Evolutionary conservation across 2,329 filamentous ascomycete genomes (phyloP), one percentile per base, ranked within the genome.

Genomic region (Cephalotrichum gorgonifer): DNA sequence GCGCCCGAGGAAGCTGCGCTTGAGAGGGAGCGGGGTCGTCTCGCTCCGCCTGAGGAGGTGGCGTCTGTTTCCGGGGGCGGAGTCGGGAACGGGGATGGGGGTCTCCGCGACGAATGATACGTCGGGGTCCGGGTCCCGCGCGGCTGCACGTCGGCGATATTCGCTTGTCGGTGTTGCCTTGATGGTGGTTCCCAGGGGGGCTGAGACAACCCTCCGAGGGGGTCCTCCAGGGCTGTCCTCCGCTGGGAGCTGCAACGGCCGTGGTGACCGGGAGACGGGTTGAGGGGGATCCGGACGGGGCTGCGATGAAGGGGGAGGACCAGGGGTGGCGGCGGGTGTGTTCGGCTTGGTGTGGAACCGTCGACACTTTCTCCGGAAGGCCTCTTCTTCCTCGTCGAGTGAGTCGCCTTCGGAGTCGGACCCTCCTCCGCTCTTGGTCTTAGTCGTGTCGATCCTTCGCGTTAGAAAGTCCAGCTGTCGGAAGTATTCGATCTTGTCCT

Each of bases 101-200:
- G 62, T 66, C 27, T 64, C 62, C 38, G 60, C 57, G 8, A 65
- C 38, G 20, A 63, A 53, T 3, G 58, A 59, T n/a, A 52, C 50
- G 27, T 45, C 52, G 7, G 41, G 41, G 25, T n/a, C 47, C 1
- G 20, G 50, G 15, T 45, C 48, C 25, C 27, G 26, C 20, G 7
- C 41, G 30, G 45, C 49, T 57, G 14, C 48, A 50, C 8, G 44
- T 49, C n/a, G 54, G 51, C 17, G 25, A 44, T 49, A 26, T 20
- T 44, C 41, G n/a, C 28, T 39, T 15, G 42, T 23, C 2, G 47
- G 47, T 4, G 47, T 48, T 48, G 41, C 46, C 43, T 42, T 43
- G 49, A 42, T 46, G 33, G 30, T 50, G 47, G 35, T 44, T 26
- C 25, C 50, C 20, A 38, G 45, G 27, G 20, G 33, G 25, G 48